A percentile compares a stretch with the other conserved stretches of the same genome.
Evolutionary conservation across 805 yeast genomes (phyloP).

Genomic region (Maudiozyma bulderi): DNA sequence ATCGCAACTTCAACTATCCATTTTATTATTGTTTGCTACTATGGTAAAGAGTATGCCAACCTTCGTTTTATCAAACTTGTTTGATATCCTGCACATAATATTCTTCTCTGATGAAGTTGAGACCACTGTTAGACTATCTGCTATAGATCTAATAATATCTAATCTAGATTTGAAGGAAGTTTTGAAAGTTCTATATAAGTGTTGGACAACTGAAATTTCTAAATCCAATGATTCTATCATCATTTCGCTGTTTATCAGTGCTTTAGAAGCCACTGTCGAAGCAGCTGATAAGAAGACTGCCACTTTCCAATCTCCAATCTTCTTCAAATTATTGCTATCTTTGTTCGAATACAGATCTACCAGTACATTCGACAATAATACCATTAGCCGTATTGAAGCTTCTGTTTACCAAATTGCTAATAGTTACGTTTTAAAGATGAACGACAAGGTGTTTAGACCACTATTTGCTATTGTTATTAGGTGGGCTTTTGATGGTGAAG

Average conservation of each 20-base stretch:
- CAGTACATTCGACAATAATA: conserved; percentile 54
- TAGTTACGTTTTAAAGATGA: conserved; percentile 74
- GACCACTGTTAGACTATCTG: conserved; percentile 47
- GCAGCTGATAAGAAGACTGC: conserved; percentile 65
- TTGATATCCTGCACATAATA: conserved; percentile 49
- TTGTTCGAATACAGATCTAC: conserved; percentile 62
- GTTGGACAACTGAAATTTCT: conserved; percentile 45
- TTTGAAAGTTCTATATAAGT: conserved; percentile 47
- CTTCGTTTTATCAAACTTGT: conserved; percentile 62
- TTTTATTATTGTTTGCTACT: conserved; percentile 61
- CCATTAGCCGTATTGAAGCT: conserved; percentile 73
- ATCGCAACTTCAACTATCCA: conserved; percentile 52
- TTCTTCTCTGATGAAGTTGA: conserved; percentile 52
- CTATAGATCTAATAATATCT: conserved; percentile 51
- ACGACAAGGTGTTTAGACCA: conserved; percentile 90
- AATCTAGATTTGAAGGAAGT: conserved; percentile 60
- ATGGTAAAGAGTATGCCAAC: conserved; percentile 77
- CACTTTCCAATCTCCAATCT: conserved; percentile 53
- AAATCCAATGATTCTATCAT: conserved; percentile 34
- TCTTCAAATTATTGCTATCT: conserved; percentile 58
- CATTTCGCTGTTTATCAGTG: conserved; percentile 60
- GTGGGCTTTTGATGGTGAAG: conserved; percentile 90
- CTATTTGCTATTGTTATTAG: conserved; percentile 74
- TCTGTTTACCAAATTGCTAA: conserved; percentile 66
- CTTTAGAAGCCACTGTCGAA: conserved; percentile 58